Conservation (phyloP, 495 filamentous ascomycete genomes). For the Penicillium canescens region DNA sequence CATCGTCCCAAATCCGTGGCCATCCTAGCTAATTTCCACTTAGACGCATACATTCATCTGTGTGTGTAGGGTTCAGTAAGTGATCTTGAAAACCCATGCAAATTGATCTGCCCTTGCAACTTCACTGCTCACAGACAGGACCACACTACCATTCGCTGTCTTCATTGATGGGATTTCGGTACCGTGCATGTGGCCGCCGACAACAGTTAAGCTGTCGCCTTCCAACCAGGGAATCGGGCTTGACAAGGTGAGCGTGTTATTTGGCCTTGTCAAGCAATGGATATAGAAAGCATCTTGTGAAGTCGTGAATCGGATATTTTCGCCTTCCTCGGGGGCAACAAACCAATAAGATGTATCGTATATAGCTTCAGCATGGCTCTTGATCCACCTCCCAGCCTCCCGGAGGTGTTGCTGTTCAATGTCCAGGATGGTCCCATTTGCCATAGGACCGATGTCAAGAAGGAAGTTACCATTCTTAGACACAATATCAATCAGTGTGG, state of each 20-base stretch:
- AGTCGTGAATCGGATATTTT: constrained; percentile 51
- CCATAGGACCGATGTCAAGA: constrained; percentile 53
- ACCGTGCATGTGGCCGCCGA: constrained; percentile 42
- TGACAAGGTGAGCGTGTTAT: constrained; percentile 34
- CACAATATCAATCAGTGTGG: constrained; percentile 50
- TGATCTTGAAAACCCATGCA: constrained; percentile 54
- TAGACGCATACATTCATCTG: no score
- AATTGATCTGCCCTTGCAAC: constrained; percentile 40
- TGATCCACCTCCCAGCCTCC: constrained; percentile 53
- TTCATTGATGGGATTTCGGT: constrained; percentile 18
- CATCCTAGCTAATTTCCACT: no score
- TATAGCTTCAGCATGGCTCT: constrained; percentile 50
- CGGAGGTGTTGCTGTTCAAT: constrained; percentile 45
- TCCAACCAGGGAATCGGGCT: constrained; percentile 44
- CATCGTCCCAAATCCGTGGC: no score
- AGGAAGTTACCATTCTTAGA: constrained; percentile 59
- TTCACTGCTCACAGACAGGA: constrained; percentile 25
- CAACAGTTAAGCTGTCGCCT: constrained; percentile 46
- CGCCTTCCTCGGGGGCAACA: constrained; percentile 46
- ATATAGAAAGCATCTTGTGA: constrained; percentile 55
- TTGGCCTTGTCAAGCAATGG: constrained; percentile 42
- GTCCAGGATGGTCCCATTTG: constrained; percentile 52
- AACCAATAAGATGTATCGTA: constrained; percentile 61
- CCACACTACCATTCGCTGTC: constrained; percentile 23
- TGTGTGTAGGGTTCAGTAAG: constrained; percentile 16